Percentiles rank a stretch among this genome's conserved stretches.
phyloP scores from a whole-genome alignment of 306 rosid genomes.

The Castanopsis chinensis region DNA sequence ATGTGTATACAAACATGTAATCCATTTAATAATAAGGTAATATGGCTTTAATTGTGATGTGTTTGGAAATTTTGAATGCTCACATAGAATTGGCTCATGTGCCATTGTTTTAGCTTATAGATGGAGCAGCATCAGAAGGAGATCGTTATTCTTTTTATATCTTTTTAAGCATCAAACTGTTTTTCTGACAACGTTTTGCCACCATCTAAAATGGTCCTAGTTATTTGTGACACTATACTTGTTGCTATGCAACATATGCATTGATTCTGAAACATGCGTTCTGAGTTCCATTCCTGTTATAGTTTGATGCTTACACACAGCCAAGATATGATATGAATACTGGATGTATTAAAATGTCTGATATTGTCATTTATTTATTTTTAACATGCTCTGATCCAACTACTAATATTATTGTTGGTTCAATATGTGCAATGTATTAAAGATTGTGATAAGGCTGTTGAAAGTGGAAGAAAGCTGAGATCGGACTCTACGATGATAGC shows the following conservation, averaged over 20 bases:
- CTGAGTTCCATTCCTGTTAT: not conserved
- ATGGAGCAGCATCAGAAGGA: no score
- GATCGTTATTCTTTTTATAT: no score
- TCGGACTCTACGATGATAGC: slow-evolving; percentile 91
- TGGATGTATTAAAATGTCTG: not conserved
- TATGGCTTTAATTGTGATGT: no score
- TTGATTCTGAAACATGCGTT: not conserved
- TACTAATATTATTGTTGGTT: not conserved
- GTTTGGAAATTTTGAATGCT: no score
- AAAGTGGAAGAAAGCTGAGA: slow-evolving; percentile 89
- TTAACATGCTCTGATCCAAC: not conserved
- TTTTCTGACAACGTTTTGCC: no score
- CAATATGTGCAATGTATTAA: slow-evolving; percentile 77
- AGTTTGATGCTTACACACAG: not conserved
- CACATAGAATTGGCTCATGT: no score
- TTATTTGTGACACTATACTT: not conserved
- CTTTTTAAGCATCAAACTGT: no score
- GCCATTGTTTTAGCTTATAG: no score
- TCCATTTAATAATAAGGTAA: no score
- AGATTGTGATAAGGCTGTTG: slow-evolving; percentile 93
- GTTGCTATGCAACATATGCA: not conserved
- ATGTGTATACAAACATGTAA: no score
- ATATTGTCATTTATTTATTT: not conserved
- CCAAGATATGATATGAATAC: not conserved
- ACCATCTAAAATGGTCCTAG: not conserved